Evolutionary conservation across 2,329 filamentous ascomycete species (phyloP).

Genomic region (Penicillium expansum): DNA sequence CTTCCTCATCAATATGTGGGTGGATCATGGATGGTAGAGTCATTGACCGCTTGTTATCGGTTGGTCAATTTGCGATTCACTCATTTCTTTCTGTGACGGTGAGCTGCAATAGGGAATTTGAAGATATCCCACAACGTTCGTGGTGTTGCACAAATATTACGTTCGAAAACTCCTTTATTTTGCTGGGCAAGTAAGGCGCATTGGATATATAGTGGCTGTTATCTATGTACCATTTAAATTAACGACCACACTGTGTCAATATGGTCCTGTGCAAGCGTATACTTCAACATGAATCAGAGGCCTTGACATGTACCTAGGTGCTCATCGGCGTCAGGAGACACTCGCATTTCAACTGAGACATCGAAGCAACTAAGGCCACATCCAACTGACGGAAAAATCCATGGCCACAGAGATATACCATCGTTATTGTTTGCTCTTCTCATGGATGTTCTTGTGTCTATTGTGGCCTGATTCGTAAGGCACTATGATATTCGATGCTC

Average conservation of each 20-base stretch:
- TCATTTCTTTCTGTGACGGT: background rate
- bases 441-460: background rate
- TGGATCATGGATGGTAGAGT: background rate
- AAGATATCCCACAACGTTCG: background rate
- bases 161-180: background rate
- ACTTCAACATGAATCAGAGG: background rate
- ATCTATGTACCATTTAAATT: too few species aligned
- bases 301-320: background rate
- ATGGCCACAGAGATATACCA: background rate
- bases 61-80: slow-evolving; percentile 6
- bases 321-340: background rate
- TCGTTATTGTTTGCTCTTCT: background rate
- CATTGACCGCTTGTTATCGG: slow-evolving; percentile 6
- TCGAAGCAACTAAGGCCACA: too few species aligned
- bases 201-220: background rate
- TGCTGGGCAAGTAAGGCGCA: background rate
- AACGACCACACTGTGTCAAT: background rate
- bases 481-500: background rate
- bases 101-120: background rate
- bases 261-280: background rate
- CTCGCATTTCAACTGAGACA: background rate
- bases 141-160: slow-evolving; percentile 2
- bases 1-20: background rate
- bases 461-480: slow-evolving; percentile 8
- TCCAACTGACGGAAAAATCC: too few species aligned